Percentiles rank a stretch among this genome's conserved stretches.
Evolutionary conservation across 2,329 filamentous ascomycete species (phyloP).

Genomic region (Penicillium sp.): DNA sequence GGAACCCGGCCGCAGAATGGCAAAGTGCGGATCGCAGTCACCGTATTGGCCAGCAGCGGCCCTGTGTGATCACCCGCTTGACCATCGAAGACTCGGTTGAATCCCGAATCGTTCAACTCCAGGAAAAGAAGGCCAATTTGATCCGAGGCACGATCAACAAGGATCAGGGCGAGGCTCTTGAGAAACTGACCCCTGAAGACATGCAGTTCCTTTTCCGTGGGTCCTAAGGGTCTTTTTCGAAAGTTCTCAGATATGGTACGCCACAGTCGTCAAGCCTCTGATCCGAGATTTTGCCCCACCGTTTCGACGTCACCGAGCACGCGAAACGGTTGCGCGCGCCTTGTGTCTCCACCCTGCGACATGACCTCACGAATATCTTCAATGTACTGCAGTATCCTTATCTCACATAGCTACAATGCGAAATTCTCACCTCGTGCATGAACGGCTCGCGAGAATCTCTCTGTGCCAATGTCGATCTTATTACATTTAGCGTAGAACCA

Average conservation of each 20-base stretch:
- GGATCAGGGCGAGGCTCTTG: slow-evolving; percentile 78
- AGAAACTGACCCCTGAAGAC: slow-evolving; percentile 84
- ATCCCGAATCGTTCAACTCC: slow-evolving; percentile 88
- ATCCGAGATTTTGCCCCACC: not conserved
- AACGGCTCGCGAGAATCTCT: not conserved
- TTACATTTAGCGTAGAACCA: not conserved
- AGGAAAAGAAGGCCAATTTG: slow-evolving; percentile 99
- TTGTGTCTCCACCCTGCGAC: not conserved
- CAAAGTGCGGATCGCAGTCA: slow-evolving; percentile 92
- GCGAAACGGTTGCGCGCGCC: not conserved
- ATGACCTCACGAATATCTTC: slow-evolving; percentile 10
- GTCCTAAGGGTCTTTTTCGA: slow-evolving; percentile 37
- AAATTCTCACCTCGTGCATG: not conserved
- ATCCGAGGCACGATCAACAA: slow-evolving; percentile 96
- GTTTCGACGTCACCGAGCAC: slow-evolving; percentile 2
- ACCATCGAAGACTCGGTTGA: slow-evolving; percentile 98
- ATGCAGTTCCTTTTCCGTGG: slow-evolving; percentile 96
- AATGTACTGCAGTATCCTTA: not conserved
- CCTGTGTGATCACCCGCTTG: slow-evolving; percentile 89
- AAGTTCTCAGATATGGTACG: not conserved
- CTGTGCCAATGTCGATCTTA: not conserved
- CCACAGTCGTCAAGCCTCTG: not conserved
- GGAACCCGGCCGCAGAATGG: slow-evolving; percentile 99
- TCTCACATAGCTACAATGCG: not conserved
- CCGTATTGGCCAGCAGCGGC: slow-evolving; percentile 90